Conservation (phyloP, 2,329 filamentous ascomycete species). For the Periglandula ipomoeae region DNA sequence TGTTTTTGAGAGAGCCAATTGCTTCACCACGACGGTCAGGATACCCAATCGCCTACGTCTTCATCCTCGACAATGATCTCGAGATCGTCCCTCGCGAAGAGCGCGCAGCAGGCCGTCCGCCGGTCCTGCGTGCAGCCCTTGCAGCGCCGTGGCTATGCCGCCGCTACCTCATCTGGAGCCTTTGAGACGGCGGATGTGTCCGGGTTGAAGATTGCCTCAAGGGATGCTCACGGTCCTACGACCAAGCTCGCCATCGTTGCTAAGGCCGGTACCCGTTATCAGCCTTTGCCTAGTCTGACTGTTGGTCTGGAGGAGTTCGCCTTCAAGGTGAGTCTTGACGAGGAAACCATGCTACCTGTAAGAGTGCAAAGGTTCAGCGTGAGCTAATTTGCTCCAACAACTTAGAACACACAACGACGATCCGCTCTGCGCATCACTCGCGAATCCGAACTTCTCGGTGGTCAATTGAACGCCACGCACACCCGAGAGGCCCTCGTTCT, state of each 20-base stretch:
- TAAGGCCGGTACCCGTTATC: conserved; percentile 89
- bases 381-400: conserved; percentile 38
- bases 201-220: conserved; percentile 86
- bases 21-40: conserved; percentile 30
- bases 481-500: conserved; percentile 89
- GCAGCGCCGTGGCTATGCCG: conserved; percentile 46
- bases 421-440: conserved; percentile 87
- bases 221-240: conserved; percentile 80
- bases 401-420: conserved; percentile 74
- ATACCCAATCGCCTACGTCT: conserved; percentile 47
- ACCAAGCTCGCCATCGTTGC: conserved; percentile 86
- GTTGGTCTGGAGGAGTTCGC: conserved; percentile 90
- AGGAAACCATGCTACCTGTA: conserved; percentile 7
- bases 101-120: conserved; percentile 48
- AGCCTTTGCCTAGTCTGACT: conserved; percentile 81
- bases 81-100: conserved; percentile 50
- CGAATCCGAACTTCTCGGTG: conserved; percentile 91
- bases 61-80: conserved; percentile 52
- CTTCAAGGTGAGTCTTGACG: conserved; percentile 63
- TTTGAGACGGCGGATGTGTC: conserved; percentile 81
- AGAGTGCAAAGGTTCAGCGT: conserved; percentile 9
- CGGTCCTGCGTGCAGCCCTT: conserved; percentile 44
- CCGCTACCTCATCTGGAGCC: conserved; percentile 59
- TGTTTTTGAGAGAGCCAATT: conserved; percentile 30
- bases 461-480: conserved; percentile 79